Base-by-base conservation (phyloP, 192 early-diverging fungal species). In the Pilaira anomala region DNA sequence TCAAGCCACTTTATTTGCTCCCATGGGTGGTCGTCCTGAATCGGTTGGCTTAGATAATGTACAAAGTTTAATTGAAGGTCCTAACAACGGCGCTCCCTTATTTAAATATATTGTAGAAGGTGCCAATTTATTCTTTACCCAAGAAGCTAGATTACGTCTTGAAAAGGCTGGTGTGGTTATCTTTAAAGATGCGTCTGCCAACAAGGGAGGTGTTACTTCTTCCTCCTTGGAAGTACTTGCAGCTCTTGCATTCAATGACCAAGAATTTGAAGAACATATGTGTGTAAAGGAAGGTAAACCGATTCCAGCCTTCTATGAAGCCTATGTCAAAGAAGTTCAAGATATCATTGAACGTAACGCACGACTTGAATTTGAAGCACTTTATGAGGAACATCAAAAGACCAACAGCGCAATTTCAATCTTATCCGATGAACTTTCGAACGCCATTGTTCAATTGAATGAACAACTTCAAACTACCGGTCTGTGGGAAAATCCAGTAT, bases 81-180 rank as follows among this genome's bases (percentile, higher is more conserved):
- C 86, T 33, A 75, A 74, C 16, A 87, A 94, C 61, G 93, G 93
- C 53, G 80, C 82, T 50, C 85, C 94, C 30, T 83, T 91, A 46
- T 97, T 94, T 92, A 96, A 98, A 87, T 98, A 96, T 82, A 89
- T 98, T 73, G 95, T 97, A 29, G 96, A 98, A 77, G 96, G 96
- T 65, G 96, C 96, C 76, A 98, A 98, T 83, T 76, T 98, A 63
- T 98, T 98, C 90, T 93, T 98, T 57, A 98, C 96, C 12, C 96
- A 98, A 77, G 95, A 97, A 76, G 96, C 96, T 11, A 92, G 96
- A 76, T 85, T 98, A 48, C 87, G 92, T 25, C 84, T 98, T 13
- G 96, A 98, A 73, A 92, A 94, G 78, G 89, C 91, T 50, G 96
- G 96, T 50, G 92, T 88, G 53, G 84, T 95, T 53, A 84, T 97